Percentiles rank a stretch among this genome's conserved stretches.
phyloP scores from a whole-genome alignment of 73 alveolate species.

The Stentor coeruleus region DNA sequence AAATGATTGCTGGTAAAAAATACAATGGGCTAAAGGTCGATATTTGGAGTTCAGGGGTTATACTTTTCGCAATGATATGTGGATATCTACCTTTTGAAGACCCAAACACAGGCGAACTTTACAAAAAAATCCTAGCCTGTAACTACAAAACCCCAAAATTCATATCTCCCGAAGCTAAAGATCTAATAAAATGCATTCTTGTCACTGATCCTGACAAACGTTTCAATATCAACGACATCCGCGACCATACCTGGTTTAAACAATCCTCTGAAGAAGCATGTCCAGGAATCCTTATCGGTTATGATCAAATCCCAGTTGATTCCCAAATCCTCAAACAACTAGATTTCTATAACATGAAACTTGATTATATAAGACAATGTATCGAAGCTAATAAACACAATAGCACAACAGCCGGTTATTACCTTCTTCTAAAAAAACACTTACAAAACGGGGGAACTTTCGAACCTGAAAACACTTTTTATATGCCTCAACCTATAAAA shows the following conservation, averaged over 20 bases:
- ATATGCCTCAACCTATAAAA: not conserved
- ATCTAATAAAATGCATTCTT: constrained; percentile 71
- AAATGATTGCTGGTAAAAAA: constrained; percentile 81
- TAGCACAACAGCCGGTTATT: constrained; percentile 62
- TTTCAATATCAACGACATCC: constrained; percentile 68
- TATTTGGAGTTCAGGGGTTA: constrained; percentile 96
- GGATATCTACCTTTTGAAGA: constrained; percentile 97
- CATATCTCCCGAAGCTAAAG: constrained; percentile 42
- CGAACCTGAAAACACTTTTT: not conserved
- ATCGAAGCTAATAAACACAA: constrained; percentile 68
- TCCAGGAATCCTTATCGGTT: constrained; percentile 50
- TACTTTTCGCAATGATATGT: constrained; percentile 93
- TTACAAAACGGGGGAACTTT: not conserved
- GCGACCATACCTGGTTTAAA: constrained; percentile 87
- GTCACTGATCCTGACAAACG: constrained; percentile 85
- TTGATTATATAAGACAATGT: constrained; percentile 44
- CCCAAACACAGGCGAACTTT: constrained; percentile 67
- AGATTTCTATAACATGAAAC: constrained; percentile 24
- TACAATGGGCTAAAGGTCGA: constrained; percentile 91
- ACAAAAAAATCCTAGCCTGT: constrained; percentile 62
- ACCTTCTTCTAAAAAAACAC: constrained; percentile 34
- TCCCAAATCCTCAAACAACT: constrained; percentile 36
- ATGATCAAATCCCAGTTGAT: constrained; percentile 46
- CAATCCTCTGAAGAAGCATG: constrained; percentile 34
- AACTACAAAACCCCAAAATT: constrained; percentile 34